phyloP scores from a whole-genome alignment of 768 basidiomycete species.

The Russula ochroleuca region DNA sequence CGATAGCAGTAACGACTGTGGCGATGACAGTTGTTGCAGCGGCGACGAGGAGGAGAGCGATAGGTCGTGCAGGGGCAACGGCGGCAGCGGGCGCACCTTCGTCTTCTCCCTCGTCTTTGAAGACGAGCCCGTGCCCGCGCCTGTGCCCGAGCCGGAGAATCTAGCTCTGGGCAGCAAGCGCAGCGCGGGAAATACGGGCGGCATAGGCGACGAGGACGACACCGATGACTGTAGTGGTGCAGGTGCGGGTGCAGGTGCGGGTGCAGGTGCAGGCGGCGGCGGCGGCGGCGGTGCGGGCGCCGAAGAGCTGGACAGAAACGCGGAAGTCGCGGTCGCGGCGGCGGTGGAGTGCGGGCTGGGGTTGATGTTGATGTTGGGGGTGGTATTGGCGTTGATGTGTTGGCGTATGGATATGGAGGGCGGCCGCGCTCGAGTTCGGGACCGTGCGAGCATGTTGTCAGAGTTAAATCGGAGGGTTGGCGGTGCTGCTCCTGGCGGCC shows the following conservation, averaged over 20 bases:
- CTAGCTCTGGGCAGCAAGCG: background rate
- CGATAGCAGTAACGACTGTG: too few species aligned
- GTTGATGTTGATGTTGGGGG: background rate
- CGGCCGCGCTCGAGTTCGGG: background rate
- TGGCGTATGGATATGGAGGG: background rate
- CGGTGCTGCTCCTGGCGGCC: background rate
- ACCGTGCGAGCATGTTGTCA: slow-evolving; percentile 16
- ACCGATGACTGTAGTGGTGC: background rate
- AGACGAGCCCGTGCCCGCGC: background rate
- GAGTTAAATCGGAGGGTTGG: slow-evolving; percentile 2
- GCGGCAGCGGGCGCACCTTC: slow-evolving; percentile 1
- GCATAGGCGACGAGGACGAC: background rate
- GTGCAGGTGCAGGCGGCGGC: background rate
- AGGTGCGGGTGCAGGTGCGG: too few species aligned
- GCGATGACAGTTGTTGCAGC: background rate
- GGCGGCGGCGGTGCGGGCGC: background rate
- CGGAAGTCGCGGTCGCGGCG: background rate
- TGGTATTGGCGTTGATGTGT: background rate
- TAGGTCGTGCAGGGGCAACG: background rate
- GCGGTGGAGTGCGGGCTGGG: background rate
- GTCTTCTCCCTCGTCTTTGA: background rate
- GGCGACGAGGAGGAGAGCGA: background rate
- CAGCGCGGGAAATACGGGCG: background rate
- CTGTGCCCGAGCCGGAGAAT: too few species aligned
- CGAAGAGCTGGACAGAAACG: background rate